These are phyloP conservation scores for Hygrocybe coccinea DNA, from an alignment of 768 basidiomycete genomes.

Conservation along the genomic window DNA sequence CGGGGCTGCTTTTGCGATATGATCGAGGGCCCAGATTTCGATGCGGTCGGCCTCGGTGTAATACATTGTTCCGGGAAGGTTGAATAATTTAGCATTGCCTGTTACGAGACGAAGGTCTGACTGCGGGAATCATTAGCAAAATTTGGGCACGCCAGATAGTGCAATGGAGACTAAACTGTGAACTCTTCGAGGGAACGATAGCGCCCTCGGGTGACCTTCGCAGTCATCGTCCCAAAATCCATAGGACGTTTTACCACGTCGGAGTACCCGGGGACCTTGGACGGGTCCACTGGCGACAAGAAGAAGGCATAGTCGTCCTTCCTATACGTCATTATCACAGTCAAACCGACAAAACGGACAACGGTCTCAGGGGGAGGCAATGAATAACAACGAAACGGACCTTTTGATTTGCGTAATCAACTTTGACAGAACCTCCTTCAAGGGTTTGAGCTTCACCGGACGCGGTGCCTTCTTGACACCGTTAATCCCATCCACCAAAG, in stretches of 20 bases:
- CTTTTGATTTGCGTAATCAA: constrained; percentile 72
- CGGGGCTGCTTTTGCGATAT: constrained; percentile 62
- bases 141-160: constrained; percentile 1
- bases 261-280: constrained; percentile 55
- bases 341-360: not conserved
- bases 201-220: constrained; percentile 69
- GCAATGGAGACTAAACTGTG: constrained; percentile 44
- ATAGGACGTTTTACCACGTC: constrained; percentile 80
- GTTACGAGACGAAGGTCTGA: constrained; percentile 69
- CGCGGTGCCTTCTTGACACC: constrained; percentile 41
- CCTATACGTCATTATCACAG: constrained; percentile 32
- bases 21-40: constrained; percentile 66
- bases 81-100: constrained; percentile 70
- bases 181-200: constrained; percentile 82
- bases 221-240: constrained; percentile 85
- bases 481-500: constrained; percentile 19
- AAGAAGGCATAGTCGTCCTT: constrained; percentile 88
- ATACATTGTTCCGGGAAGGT: constrained; percentile 70
- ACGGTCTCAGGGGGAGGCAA: not conserved
- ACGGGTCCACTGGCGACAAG: constrained; percentile 57
- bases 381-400: constrained; percentile 33
- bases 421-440: constrained; percentile 68
- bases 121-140: constrained; percentile 29
- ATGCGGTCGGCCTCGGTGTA: constrained; percentile 68
- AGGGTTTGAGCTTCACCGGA: constrained; percentile 70